phyloP scores from a whole-genome alignment of 2,329 filamentous ascomycete genomes.

The Diaporthe sp. region DNA sequence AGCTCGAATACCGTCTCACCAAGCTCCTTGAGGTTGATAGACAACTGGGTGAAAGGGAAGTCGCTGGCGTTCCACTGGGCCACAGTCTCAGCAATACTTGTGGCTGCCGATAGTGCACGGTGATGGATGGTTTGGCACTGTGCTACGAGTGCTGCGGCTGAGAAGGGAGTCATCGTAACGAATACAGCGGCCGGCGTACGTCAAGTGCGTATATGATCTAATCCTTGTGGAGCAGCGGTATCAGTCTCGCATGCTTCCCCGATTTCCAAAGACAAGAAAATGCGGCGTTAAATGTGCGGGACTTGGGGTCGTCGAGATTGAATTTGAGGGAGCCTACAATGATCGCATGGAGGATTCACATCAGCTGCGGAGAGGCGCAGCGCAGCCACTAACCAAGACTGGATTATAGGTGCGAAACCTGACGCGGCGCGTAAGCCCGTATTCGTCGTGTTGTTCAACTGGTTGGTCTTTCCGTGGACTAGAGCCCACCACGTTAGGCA shows the following conservation, averaged over 20 bases:
- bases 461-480: not conserved
- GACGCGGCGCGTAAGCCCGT: constrained; percentile 7
- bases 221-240: not conserved
- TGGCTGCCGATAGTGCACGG: not conserved
- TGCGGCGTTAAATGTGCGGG: not conserved
- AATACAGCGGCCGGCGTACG: not conserved
- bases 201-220: not conserved
- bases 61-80: constrained; percentile 8
- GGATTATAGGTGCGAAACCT: not conserved
- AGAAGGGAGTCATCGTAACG: not conserved
- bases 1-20: not conserved
- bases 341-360: not conserved
- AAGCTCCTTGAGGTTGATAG: not conserved
- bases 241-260: not conserved
- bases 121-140: not conserved
- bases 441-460: not conserved
- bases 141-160: constrained; percentile 2
- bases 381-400: not conserved
- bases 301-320: not conserved
- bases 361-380: constrained; percentile 7
- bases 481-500: not conserved
- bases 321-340: constrained; percentile 9
- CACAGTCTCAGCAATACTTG: not conserved
- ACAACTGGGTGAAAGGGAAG: not conserved
- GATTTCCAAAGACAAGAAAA: not conserved